Conservation (phyloP, 305 asterid genomes). For the Fraxinus paxiana region DNA sequence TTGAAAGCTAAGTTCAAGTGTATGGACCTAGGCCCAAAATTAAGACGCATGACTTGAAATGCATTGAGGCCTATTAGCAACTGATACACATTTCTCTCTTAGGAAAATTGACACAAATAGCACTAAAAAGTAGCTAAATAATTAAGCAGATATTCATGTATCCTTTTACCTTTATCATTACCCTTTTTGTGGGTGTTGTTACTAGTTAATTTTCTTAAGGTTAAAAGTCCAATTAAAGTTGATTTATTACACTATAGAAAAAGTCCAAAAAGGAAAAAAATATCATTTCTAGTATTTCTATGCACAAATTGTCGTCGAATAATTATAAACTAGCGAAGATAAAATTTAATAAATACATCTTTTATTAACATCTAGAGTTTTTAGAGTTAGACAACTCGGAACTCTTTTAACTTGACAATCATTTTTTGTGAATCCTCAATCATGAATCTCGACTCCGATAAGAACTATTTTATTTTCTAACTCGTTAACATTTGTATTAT, state of each 20-base stretch:
- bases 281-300: background rate
- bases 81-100: background rate
- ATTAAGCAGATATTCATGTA: background rate
- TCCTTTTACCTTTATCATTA: background rate
- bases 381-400: background rate
- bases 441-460: background rate
- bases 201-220: background rate
- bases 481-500: background rate
- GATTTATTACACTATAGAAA: background rate
- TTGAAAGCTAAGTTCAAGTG: background rate
- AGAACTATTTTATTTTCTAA: background rate
- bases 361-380: background rate
- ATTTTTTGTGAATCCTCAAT: background rate
- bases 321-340: background rate
- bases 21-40: background rate
- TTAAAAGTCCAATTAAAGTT: background rate
- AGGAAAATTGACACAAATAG: background rate
- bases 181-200: background rate
- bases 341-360: background rate
- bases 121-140: background rate
- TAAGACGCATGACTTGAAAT: background rate
- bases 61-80: background rate
- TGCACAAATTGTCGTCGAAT: background rate
- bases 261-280: background rate
- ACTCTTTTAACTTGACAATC: background rate